A percentile compares a stretch with the other conserved stretches of the same genome.
These are phyloP conservation scores for Lepiota venenata DNA, from an alignment of 768 basidiomycete species.

Conservation along the genomic window DNA sequence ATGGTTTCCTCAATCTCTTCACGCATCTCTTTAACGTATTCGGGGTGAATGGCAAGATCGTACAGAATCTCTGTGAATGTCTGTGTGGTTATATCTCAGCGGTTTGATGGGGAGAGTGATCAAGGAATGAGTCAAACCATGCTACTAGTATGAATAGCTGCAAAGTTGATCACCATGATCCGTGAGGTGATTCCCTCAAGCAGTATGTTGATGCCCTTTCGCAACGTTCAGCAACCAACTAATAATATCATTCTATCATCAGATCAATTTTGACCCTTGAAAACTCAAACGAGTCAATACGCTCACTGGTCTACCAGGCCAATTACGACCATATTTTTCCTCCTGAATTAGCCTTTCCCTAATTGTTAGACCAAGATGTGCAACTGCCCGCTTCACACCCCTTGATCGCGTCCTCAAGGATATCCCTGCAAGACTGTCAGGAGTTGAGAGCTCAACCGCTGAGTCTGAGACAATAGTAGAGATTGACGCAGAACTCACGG, in stretches of 20 bases:
- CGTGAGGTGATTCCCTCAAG: slow-evolving; percentile 23
- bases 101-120: not conserved
- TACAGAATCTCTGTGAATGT: slow-evolving; percentile 21
- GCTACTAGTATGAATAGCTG: slow-evolving; percentile 35
- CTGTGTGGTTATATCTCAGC: slow-evolving; percentile 11
- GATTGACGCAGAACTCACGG: slow-evolving; percentile 28
- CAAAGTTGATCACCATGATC: slow-evolving; percentile 35
- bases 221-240: slow-evolving; percentile 38
- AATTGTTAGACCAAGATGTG: slow-evolving; percentile 15
- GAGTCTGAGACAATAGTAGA: slow-evolving; percentile 21
- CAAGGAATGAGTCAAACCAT: slow-evolving; percentile 23
- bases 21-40: slow-evolving; percentile 28
- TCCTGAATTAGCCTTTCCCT: slow-evolving; percentile 3
- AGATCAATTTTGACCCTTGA: not conserved
- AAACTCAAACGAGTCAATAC: not conserved
- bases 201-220: slow-evolving; percentile 17
- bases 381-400: not conserved
- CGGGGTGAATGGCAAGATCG: slow-evolving; percentile 18
- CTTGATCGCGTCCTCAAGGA: slow-evolving; percentile 8
- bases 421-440: slow-evolving; percentile 13
- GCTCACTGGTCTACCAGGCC: slow-evolving; percentile 12
- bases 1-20: slow-evolving; percentile 38
- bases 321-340: slow-evolving; percentile 6
- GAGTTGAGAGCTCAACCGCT: not conserved
- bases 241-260: slow-evolving; percentile 35